A percentile compares a stretch with the other conserved stretches of the same genome.
These are phyloP conservation scores for Glomus cerebriforme DNA, from an alignment of 192 early-diverging fungal species.

Conservation along the genomic window DNA sequence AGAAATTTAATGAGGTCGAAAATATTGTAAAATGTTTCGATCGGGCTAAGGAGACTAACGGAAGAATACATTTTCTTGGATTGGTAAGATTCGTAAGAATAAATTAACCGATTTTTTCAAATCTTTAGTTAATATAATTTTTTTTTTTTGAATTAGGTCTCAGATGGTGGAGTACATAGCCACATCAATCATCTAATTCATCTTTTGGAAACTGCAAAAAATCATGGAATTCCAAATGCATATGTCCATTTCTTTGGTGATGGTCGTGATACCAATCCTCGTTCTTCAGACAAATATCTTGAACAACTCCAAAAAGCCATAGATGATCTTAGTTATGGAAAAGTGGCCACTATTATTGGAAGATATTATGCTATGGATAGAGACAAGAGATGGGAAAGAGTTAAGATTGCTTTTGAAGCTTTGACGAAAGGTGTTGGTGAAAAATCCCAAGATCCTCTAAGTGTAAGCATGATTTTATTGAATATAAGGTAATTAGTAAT, in stretches of 20 bases:
- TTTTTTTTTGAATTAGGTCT: conserved; percentile 49
- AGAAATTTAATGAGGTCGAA: conserved; percentile 72
- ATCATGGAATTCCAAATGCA: conserved; percentile 76
- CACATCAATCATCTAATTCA: conserved; percentile 90
- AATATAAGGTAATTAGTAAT: neutral
- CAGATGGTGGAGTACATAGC: conserved; percentile 98
- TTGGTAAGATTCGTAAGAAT: conserved; percentile 53
- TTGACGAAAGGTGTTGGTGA: conserved; percentile 81
- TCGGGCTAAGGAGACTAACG: conserved; percentile 79
- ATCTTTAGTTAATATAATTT: neutral
- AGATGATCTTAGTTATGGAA: conserved; percentile 74
- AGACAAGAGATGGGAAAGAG: conserved; percentile 99
- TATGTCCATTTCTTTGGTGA: conserved; percentile 98
- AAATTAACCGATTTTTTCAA: neutral
- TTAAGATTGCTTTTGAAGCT: conserved; percentile 92
- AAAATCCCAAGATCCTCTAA: conserved; percentile 62
- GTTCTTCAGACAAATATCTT: conserved; percentile 82
- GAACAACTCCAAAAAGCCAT: conserved; percentile 67
- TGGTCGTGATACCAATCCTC: conserved; percentile 95
- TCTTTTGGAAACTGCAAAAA: conserved; percentile 84
- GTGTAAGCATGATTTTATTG: conserved; percentile 34
- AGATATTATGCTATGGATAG: conserved; percentile 99
- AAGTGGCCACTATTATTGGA: conserved; percentile 89
- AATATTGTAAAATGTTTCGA: conserved; percentile 83
- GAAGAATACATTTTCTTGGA: conserved; percentile 92